A percentile compares a stretch with the other conserved stretches of the same genome.
Conservation (phyloP, 768 basidiomycete genomes). For the Rhizopogon salebrosus region DNA sequence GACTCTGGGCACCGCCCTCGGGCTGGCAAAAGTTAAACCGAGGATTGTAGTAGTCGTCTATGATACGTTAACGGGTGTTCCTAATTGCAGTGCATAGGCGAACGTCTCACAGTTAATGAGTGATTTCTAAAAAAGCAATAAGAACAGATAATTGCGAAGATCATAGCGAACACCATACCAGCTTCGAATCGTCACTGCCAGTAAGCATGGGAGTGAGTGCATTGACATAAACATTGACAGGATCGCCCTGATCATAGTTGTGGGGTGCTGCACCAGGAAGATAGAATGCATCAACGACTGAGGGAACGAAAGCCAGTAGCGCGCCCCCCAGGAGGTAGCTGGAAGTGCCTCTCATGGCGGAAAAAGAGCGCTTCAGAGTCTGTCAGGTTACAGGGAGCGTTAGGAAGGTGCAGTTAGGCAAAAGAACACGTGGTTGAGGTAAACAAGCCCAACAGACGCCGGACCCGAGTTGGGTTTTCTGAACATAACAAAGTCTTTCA, state of each 20-base stretch:
- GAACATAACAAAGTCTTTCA: no score
- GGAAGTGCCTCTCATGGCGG: slow-evolving; percentile 17
- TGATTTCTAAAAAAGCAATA: slow-evolving; percentile 60
- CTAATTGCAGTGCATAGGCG: not conserved
- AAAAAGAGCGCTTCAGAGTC: not conserved
- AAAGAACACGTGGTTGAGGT: no score
- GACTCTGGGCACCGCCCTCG: slow-evolving; percentile 60
- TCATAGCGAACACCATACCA: slow-evolving; percentile 42
- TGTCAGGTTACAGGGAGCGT: not conserved
- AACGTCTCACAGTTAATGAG: slow-evolving; percentile 69
- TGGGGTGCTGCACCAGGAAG: slow-evolving; percentile 88
- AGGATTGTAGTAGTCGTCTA: slow-evolving; percentile 92
- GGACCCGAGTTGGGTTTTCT: no score
- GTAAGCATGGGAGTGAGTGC: slow-evolving; percentile 83
- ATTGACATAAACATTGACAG: slow-evolving; percentile 80
- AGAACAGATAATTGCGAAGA: slow-evolving; percentile 5
- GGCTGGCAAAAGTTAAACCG: slow-evolving; percentile 85
- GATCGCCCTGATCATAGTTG: slow-evolving; percentile 70
- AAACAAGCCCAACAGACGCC: no score
- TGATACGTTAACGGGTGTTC: slow-evolving; percentile 10
- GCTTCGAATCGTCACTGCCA: slow-evolving; percentile 61
- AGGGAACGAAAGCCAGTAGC: slow-evolving; percentile 12
- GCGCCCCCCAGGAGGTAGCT: slow-evolving; percentile 10
- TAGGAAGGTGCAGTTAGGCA: not conserved
- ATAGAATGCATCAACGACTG: slow-evolving; percentile 65